Base-by-base conservation (phyloP, 2,329 filamentous ascomycete genomes). In the Fusarium sp. region DNA sequence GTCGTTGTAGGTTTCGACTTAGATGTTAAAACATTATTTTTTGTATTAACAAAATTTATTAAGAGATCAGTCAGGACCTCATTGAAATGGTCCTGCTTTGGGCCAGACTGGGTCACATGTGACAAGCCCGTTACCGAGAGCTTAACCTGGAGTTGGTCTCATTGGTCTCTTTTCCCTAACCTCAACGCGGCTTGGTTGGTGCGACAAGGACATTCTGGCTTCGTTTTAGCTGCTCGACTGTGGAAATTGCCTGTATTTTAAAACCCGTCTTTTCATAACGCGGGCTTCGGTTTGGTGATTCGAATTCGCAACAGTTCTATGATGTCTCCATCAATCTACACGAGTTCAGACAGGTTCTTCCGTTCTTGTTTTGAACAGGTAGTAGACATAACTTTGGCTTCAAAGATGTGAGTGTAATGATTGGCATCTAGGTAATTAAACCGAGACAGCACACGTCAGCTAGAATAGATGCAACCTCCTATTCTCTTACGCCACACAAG, bases 61-160 rank as follows among this genome's bases (percentile, higher is more conserved):
- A 30, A 28, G 30, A 45, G 36, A 24, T 22, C 36, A 36, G 39
- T 20, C 48, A 54, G 38, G 32, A 18, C 41, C 54, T 57, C 53
- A 59, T 48, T 56, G 71, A 36, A n/a, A 35, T 53, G 30, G 71
- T 58, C 71, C 64, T 74, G 71, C 55, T 48, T 69, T 41, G 56
- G 68, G 30, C 50, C 48, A 54, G 57, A 30, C 39, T 58, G 60
- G 72, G 66, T 74, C 72, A 74, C 72, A 74, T 74, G 72, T 75
- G 72, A 74, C 72, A 72, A 58, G 20, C 56, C 48, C 20, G 42
- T 56, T 67, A 65, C 68, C 68, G 63, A 39, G 56, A 57, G 69
- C 70, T 69, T 61, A 73, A 72, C 56, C 67, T 72, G 45, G 24
- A 56, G 54, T 53, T 63, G 41, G 56, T 53, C 26, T 63, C 22